Evolutionary conservation across 495 filamentous ascomycete species (phyloP).

Genomic region (Trichoderma parareesei): DNA sequence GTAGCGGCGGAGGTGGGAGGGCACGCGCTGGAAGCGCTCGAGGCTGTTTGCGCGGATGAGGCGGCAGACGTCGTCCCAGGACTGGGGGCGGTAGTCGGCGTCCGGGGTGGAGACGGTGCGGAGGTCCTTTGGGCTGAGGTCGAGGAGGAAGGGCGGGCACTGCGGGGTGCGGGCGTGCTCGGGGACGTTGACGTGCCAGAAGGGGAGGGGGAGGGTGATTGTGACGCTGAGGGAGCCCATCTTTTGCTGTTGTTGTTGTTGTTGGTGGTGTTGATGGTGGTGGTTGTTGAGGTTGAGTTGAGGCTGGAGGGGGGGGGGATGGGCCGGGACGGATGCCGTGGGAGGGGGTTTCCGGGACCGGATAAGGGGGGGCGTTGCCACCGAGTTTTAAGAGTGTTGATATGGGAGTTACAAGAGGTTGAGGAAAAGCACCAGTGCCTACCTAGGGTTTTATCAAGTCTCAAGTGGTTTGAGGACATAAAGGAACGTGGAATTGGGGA

Average conservation of each 20-base stretch:
- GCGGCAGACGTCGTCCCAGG: constrained; percentile 56
- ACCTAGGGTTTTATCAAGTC: neutral
- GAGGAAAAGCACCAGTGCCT: neutral
- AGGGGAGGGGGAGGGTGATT: constrained; percentile 51
- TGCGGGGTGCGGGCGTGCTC: constrained; percentile 45
- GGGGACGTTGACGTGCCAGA: constrained; percentile 76
- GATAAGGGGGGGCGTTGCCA: neutral
- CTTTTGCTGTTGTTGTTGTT: neutral
- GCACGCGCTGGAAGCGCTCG: constrained; percentile 63
- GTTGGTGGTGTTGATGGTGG: neutral
- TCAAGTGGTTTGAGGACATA: neutral
- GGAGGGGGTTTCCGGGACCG: neutral
- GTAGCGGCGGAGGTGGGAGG: constrained; percentile 67
- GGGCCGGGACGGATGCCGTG: neutral
- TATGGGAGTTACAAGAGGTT: too few relatives aligned
- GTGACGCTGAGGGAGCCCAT: neutral
- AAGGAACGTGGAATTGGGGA: neutral
- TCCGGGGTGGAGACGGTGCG: constrained; percentile 59
- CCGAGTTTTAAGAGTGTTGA: neutral
- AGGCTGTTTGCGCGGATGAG: constrained; percentile 58
- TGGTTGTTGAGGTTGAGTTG: neutral
- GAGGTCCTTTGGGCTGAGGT: constrained; percentile 48
- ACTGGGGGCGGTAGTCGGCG: constrained; percentile 43
- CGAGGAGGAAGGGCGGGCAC: constrained; percentile 62
- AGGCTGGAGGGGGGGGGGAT: neutral